Conservation (phyloP, 352 stramenopile species). For the Peronospora destructor region DNA sequence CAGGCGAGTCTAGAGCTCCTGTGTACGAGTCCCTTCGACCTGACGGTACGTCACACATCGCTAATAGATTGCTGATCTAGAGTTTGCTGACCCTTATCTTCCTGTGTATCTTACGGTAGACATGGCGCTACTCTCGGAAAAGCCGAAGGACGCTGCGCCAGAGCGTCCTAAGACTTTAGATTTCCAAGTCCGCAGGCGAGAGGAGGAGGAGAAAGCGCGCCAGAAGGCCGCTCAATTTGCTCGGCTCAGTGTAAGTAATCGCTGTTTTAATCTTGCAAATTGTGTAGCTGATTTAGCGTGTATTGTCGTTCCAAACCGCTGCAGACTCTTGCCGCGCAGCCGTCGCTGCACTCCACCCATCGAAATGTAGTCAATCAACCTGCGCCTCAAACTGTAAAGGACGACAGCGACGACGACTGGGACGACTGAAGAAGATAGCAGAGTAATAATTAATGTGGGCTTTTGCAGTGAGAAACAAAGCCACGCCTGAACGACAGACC, state of each 20-base stretch:
- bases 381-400: constrained; percentile 14
- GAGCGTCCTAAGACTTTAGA: constrained; percentile 54
- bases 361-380: constrained; percentile 18
- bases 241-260: constrained; percentile 51
- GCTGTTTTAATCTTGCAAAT: neutral
- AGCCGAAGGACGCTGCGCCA: constrained; percentile 29
- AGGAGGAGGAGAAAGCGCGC: constrained; percentile 59
- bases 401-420: constrained; percentile 79
- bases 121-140: constrained; percentile 63
- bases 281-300: constrained; percentile 8
- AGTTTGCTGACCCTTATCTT: constrained; percentile 1
- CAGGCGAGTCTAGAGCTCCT: constrained; percentile 34
- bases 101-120: constrained; percentile 15
- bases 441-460: neutral
- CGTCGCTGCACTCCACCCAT: constrained; percentile 56
- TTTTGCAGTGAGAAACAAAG: neutral
- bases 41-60: constrained; percentile 23
- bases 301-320: constrained; percentile 5
- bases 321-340: constrained; percentile 57
- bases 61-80: neutral
- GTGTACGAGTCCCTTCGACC: constrained; percentile 51
- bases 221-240: constrained; percentile 58
- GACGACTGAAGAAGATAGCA: constrained; percentile 50
- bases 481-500: constrained; percentile 5
- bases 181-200: constrained; percentile 51